Evolutionary conservation across 371 early-diverging fungal species (phyloP).

Genomic region (Rhizopus sp.): DNA sequence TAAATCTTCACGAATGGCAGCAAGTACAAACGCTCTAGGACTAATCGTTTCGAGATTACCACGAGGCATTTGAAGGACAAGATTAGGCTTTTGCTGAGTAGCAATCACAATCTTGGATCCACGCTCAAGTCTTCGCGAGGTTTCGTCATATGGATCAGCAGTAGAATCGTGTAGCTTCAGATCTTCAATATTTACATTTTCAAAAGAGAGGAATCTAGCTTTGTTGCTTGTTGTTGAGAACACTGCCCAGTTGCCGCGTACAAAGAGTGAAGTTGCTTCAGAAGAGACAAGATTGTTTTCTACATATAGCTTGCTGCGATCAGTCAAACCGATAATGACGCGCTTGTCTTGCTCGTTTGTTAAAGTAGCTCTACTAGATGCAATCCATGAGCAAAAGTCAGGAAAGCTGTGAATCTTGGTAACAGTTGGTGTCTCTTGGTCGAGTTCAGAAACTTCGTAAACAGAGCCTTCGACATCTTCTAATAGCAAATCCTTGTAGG

Average conservation of each 20-base stretch:
- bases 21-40: conserved; percentile 90
- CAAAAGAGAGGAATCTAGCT: conserved; percentile 72
- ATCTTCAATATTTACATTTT: conserved; percentile 31
- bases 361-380: conserved; percentile 53
- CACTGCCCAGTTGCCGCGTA: conserved; percentile 82
- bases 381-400: conserved; percentile 71
- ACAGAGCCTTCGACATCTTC: conserved; percentile 52
- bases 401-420: conserved; percentile 40
- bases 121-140: conserved; percentile 85
- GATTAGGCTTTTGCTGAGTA: conserved; percentile 64
- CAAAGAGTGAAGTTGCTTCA: conserved; percentile 84
- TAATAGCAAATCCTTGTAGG: conserved; percentile 42
- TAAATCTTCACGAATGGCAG: conserved; percentile 73
- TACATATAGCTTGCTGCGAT: conserved; percentile 81
- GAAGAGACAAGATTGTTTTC: conserved; percentile 68
- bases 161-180: conserved; percentile 56
- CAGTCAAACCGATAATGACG: conserved; percentile 73
- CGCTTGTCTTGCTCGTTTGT: conserved; percentile 29
- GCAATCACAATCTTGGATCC: conserved; percentile 86
- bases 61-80: conserved; percentile 95
- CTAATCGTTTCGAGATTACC: conserved; percentile 96
- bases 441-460: conserved; percentile 29
- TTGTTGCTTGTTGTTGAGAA: conserved; percentile 86
- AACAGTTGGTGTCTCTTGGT: conserved; percentile 8
- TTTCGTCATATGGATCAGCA: conserved; percentile 69